Base-by-base conservation (phyloP, 2,329 filamentous ascomycete species). In the Epichloe sp. region DNA sequence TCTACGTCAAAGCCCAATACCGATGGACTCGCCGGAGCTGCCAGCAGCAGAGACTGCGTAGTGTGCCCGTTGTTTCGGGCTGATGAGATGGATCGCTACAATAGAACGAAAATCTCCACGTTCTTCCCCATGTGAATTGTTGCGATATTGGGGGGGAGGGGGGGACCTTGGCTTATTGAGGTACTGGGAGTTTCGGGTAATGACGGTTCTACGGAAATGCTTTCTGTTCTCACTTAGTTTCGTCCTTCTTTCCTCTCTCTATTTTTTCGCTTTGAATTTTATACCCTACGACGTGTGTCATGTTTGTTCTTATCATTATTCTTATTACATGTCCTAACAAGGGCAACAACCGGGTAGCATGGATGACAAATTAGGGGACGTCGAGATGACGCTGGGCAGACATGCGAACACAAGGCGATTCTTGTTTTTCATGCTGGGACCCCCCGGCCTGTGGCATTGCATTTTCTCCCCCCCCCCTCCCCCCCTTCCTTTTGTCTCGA, bases 1-100 rank as follows among this genome's bases (percentile, higher is more conserved):
- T 4, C 57, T 71, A 26, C 63, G 65, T 49, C 65, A 66, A 53
- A 68, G 64, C 43, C 65, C 68, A n/a, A 65, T 59, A 45, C 64
- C 59, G 17, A 23, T 50, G 15, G 57, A 53, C 8, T 57, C 54
- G 1, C 49, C 53, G 2, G 57, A 58, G 26, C 54, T 58, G 17
- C 56, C 56, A 40, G 62, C 64, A 45, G 58, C 58, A 7, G 53
- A 65, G 50, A 63, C 61, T 49, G 59, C 57, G 23, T 65, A 44
- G 48, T 43, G 42, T 48, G 44, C 35, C 8, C 38, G 26, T n/a
- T 17, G 42, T 31, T 44, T 47, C 12, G 15, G 17, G 38, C 11
- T 17, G 41, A 35, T 12, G 2, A 47, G 26, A 11, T 35, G 44
- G 44, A 46, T 42, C 35, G 23, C 46, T 17, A n/a, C 19, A 42